A percentile compares a stretch with the other conserved stretches of the same genome.
These are phyloP conservation scores for Torulaspora indica DNA, from an alignment of 805 yeast species.

Conservation along the genomic window DNA sequence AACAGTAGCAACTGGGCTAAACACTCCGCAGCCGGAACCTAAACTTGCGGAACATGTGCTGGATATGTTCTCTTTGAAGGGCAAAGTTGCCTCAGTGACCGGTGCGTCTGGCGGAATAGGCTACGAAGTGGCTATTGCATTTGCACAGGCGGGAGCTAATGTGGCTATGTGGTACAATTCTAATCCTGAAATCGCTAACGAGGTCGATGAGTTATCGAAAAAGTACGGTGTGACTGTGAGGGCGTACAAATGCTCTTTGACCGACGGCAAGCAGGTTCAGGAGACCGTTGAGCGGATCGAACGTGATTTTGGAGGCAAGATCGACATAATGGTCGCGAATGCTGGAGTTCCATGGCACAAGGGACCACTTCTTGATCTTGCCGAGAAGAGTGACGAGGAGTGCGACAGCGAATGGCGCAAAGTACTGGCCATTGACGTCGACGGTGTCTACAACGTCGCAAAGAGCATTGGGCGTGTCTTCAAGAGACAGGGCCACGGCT, in stretches of 20 bases:
- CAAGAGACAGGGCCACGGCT: constrained; percentile 68
- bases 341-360: constrained; percentile 84
- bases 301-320: constrained; percentile 62
- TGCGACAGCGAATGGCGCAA: constrained; percentile 63
- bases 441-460: constrained; percentile 77
- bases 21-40: constrained; percentile 50
- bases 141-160: constrained; percentile 83
- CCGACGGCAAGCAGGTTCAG: constrained; percentile 28
- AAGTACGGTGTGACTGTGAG: constrained; percentile 57
- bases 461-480: constrained; percentile 69
- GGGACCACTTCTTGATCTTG: constrained; percentile 50
- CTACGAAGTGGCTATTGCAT: constrained; percentile 73
- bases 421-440: constrained; percentile 68
- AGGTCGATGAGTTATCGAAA: constrained; percentile 35
- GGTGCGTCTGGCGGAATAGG: constrained; percentile 87
- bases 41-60: constrained; percentile 47
- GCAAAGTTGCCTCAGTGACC: constrained; percentile 79
- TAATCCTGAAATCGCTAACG: constrained; percentile 42
- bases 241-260: constrained; percentile 44
- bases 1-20: constrained; percentile 25
- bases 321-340: constrained; percentile 78
- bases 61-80: constrained; percentile 72
- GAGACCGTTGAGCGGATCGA: constrained; percentile 38
- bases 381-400: constrained; percentile 38
- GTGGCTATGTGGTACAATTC: constrained; percentile 66